Evolutionary conservation across 2,329 filamentous ascomycete genomes (phyloP).

Genomic region (Exophiala sideris): DNA sequence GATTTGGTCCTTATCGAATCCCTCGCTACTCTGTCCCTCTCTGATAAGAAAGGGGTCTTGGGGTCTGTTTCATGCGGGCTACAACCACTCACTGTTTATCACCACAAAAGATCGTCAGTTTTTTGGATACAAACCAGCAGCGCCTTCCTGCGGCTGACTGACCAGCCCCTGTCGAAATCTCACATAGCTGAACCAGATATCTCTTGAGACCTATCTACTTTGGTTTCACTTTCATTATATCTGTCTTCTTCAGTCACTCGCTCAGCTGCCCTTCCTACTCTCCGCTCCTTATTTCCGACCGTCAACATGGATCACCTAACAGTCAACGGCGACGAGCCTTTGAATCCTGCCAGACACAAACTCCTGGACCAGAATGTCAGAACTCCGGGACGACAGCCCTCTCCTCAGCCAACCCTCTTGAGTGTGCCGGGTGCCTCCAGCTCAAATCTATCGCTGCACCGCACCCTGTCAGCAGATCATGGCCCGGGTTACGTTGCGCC

Average conservation of each 20-base stretch:
- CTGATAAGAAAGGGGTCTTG: slow-evolving; percentile 1
- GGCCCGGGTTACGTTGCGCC: slow-evolving; percentile 93
- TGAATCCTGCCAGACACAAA: slow-evolving; percentile 48
- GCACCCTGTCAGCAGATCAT: slow-evolving; percentile 79
- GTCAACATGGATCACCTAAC: slow-evolving; percentile 19
- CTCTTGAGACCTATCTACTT: neutral
- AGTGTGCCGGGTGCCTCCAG: slow-evolving; percentile 60
- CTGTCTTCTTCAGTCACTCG: neutral
- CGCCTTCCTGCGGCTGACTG: neutral
- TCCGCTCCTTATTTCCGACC: neutral
- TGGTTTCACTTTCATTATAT: neutral
- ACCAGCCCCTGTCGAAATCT: neutral
- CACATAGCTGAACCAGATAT: neutral
- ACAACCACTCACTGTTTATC: no score
- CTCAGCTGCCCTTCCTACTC: neutral
- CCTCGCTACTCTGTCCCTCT: neutral
- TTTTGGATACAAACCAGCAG: neutral
- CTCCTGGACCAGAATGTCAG: slow-evolving; percentile 54
- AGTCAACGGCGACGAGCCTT: slow-evolving; percentile 19
- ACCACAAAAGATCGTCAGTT: no score
- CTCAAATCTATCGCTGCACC: slow-evolving; percentile 51
- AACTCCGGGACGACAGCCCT: slow-evolving; percentile 64
- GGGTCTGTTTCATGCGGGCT: neutral
- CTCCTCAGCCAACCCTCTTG: slow-evolving; percentile 84
- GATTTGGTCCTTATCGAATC: neutral